Conservation (phyloP, 108 stramenopile species). For the Pseudonitzschia pungens region DNA sequence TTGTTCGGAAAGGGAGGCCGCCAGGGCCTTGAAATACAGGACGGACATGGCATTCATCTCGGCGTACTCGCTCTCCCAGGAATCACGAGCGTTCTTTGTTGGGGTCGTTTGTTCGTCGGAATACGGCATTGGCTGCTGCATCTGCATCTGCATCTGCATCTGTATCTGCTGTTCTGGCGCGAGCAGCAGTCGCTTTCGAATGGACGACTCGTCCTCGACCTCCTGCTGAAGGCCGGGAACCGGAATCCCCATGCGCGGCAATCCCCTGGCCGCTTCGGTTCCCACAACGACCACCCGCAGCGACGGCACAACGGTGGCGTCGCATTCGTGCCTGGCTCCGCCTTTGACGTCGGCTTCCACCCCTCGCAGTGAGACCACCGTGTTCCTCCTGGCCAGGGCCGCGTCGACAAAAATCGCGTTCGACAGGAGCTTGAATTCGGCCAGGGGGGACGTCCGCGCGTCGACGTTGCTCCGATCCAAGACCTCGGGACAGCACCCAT, state of each 20-base stretch:
- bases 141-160: too few species aligned
- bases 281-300: constrained; percentile 18
- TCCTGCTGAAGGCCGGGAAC: constrained; percentile 1
- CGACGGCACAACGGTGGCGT: neutral
- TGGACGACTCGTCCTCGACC: neutral
- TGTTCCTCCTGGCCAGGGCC: neutral
- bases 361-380: neutral
- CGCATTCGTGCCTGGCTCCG: neutral
- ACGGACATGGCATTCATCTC: constrained; percentile 14
- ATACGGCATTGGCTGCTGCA: too few species aligned
- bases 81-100: too few species aligned
- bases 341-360: neutral
- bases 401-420: constrained; percentile 10
- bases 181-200: neutral
- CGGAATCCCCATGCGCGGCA: constrained; percentile 25
- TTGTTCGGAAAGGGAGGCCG: neutral
- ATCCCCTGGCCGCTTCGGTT: constrained; percentile 26
- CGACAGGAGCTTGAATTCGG: constrained; percentile 9
- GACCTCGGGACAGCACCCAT: neutral
- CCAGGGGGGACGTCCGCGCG: neutral
- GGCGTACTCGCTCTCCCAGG: constrained; percentile 22
- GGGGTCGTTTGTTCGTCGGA: too few species aligned
- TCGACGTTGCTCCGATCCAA: neutral
- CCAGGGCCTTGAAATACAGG: constrained; percentile 21
- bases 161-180: neutral